Base-by-base conservation (phyloP, 2,329 filamentous ascomycete genomes). In the Tolypocladium endophyticum region DNA sequence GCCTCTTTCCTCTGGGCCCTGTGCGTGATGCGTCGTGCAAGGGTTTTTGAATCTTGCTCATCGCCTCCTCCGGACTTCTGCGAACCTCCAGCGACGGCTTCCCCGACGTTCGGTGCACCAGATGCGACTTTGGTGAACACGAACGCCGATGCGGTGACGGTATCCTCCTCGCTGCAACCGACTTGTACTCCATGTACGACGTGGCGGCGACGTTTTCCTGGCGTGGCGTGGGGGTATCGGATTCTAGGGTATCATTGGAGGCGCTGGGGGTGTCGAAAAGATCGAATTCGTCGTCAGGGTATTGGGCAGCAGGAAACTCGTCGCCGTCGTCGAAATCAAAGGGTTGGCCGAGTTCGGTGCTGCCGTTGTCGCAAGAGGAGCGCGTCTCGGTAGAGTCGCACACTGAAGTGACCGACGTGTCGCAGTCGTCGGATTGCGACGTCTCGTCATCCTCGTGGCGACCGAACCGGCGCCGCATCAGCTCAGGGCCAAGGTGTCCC, bases 11-110 rank as follows among this genome's bases (percentile, higher is more conserved):
- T 63, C 71, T 76, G 1, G 73, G 71, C 67, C 76, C 75, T 61
- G 71, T 73, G 66, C 77, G 73, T 58, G 66, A 63, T 33, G 70
- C 63, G 62, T 80, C 78, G 59, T 74, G 68, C 61, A 70, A 68
- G 58, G 75, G 67, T 66, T 83, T 83, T 62, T 78, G 78, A 64
- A 83, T 74, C 63, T 77, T 78, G 59, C 77, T 77, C 45, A 74
- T 62, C 59, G 72, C 68, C 67, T 78, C 74, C 55, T 79, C 79
- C 38, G 77, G 79, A 70, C 76, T 78, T 63, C 77, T 76, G 65
- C 77, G 72, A 60, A 74, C 71, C 55, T 72, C 68, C 58, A 63
- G 66, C 25, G 60, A 54, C 23, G 59, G 61, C 38, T 58, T 60
- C 59, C 64, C 64, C 61, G 67, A 63, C 60, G 65, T 65, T 65